Conservation (phyloP, 331 rosid genomes). For the Spiraea crenata region DNA sequence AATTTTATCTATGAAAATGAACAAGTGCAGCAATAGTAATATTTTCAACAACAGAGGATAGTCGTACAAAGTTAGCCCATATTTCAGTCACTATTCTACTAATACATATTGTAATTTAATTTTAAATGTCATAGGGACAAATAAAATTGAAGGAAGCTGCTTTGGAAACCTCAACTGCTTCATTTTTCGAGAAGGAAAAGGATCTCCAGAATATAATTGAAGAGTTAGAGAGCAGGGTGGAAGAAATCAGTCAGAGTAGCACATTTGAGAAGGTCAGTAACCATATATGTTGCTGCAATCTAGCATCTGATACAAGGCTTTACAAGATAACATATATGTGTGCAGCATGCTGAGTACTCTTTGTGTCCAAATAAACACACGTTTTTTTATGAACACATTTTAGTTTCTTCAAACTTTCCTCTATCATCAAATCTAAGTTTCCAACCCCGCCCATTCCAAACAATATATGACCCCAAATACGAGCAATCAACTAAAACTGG, state of each 20-base stretch:
- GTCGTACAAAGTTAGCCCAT: background rate
- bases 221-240: slow-evolving; percentile 62
- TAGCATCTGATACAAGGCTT: background rate
- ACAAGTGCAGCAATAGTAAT: background rate
- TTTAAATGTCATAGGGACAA: slow-evolving; percentile 47
- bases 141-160: slow-evolving; percentile 63
- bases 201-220: slow-evolving; percentile 66
- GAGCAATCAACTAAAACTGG: no score
- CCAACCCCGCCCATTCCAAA: no score
- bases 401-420: no score
- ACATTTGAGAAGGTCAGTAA: slow-evolving; percentile 54
- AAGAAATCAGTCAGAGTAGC: slow-evolving; percentile 50
- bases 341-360: no score
- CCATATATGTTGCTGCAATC: background rate
- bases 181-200: slow-evolving; percentile 64
- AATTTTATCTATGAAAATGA: background rate
- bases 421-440: no score
- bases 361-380: no score
- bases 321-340: no score
- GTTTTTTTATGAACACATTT: no score
- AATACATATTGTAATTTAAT: background rate
- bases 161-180: slow-evolving; percentile 54
- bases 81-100: background rate
- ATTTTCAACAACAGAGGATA: slow-evolving; percentile 1
- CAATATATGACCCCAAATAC: no score